Evolutionary conservation across 2,329 filamentous ascomycete species (phyloP), one percentile per base, ranked within the genome.

Genomic region (Sclerotinia trifoliorum): DNA sequence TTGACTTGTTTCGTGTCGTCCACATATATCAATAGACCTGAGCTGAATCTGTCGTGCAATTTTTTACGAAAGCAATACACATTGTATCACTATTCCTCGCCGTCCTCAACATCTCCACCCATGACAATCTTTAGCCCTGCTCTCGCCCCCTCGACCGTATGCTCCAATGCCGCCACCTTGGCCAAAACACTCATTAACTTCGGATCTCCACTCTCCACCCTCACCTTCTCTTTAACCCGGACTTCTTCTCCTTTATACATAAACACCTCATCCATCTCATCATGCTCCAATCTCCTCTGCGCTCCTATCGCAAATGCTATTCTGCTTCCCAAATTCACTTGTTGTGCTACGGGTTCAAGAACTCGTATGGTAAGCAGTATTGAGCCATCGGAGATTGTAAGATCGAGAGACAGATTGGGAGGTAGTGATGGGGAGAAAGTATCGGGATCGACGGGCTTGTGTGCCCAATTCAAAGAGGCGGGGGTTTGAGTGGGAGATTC

Each of bases 221-320:
- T 85, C 5, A 97, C 86, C 81, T 97, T 97, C 78, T 97, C 94
- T 73, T 90, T 88, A 57, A 98, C 94, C 71, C 88, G 90, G 3
- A 97, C 93, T 70, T 95, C 88, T 67, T 88, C 84, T 5, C 86
- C 85, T 19, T 70, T 67, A 68, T 68, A 97, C 5, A 81, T 82
- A 78, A 96, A 97, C 0, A 91, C 81, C 49, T 88, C 85, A 70
- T 94, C 90, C 71, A 89, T 88, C 79, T 98, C 94, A 78, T 94
- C 91, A 78, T 94, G 91, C 73, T 89, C 88, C 2, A 89, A 82
- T 24, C 88, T 83, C 13, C 87, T 81, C 17, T 86, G 78, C 0
- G 86, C 88, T 54, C 87, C 87, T 70, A 90, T 93, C 73, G 86
- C 93, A 71, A 85, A 85, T 70, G 86, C 92, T 76, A 88, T 90